Evolutionary conservation across 2,329 filamentous ascomycete species (phyloP), one percentile per base, ranked within the genome.

Genomic region (Westerdykella ornata): DNA sequence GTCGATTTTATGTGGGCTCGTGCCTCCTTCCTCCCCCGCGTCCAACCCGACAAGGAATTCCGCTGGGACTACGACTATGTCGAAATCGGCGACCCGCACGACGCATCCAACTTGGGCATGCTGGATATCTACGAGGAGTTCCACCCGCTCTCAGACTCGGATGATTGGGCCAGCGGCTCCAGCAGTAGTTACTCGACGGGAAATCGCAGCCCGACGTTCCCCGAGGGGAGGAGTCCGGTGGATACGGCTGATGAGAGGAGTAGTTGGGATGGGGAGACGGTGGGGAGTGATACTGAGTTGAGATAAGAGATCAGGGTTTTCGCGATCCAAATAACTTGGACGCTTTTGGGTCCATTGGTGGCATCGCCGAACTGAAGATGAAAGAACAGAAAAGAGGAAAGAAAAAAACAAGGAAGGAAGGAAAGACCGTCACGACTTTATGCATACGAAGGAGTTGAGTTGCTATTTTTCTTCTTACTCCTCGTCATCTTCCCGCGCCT

Each of bases 21-120:
- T 60, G 78, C 82, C 32, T 81, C 82, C 44, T 95, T 87, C 71
- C 69, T 97, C 33, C 89, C 90, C 3, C 81, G 84, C 45, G 75
- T 86, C 44, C 90, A 96, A 66, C 67, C 76, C 38, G 88, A 88
- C 68, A 96, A 96, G 76, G 76, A 77, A 52, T 87, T 85, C 68
- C 81, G 90, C 47, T 97, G 89, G 88, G 86, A 96, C 54, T 96
- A 97, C 68, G 89, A 96, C 57, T 95, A 88, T 54, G 81, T 94
- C 46, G 89, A 96, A 70, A 69, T 83, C 44, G 90, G 90, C 54
- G 84, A 94, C 44, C 66, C 68, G 14, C 62, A 69, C 45, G 68
- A 72, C 36, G 63, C 69, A 37, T 74, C 75, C 52, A 72, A 73
- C 29, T 77, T 78, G 48, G 75, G 71, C 45, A 66, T 81, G 47